Evolutionary conservation across 768 basidiomycete species (phyloP).

Genomic region (Hygrocybe coccinea): DNA sequence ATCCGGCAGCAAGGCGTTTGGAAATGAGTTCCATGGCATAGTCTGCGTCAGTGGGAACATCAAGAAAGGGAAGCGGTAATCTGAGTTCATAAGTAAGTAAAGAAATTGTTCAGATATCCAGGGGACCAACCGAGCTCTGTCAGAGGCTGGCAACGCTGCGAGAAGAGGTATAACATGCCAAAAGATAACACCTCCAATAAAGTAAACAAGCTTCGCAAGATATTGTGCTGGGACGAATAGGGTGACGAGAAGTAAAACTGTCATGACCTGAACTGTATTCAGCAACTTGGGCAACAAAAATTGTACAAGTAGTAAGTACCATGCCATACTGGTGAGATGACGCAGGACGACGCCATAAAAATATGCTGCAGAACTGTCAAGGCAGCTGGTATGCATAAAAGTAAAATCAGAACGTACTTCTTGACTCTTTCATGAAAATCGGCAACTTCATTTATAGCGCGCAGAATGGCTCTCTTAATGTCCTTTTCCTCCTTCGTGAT

Average conservation of each 20-base stretch:
- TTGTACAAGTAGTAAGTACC: constrained; percentile 30
- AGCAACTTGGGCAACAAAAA: constrained; percentile 24
- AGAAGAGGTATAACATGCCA: constrained; percentile 62
- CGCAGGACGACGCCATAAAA: constrained; percentile 51
- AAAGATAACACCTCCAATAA: constrained; percentile 47
- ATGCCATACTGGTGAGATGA: no score
- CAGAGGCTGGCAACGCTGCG: constrained; percentile 43
- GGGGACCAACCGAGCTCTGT: constrained; percentile 41
- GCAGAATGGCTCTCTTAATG: constrained; percentile 40
- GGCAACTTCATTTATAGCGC: constrained; percentile 43
- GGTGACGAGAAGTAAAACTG: constrained; percentile 36
- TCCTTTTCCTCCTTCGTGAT: constrained; percentile 35
- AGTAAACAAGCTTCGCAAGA: constrained; percentile 44
- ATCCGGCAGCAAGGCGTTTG: constrained; percentile 51
- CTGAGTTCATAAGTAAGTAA: constrained; percentile 27
- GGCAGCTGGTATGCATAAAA: constrained; percentile 1
- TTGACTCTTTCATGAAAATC: constrained; percentile 61
- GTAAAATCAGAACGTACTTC: constrained; percentile 41
- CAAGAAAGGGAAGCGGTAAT: constrained; percentile 42
- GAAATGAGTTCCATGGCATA: constrained; percentile 69
- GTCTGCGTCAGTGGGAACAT: constrained; percentile 63
- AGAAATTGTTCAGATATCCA: neutral
- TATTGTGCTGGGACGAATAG: constrained; percentile 47
- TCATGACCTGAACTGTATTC: constrained; percentile 31
- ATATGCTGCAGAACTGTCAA: constrained; percentile 39